A percentile compares a stretch with the other conserved stretches of the same genome.
Evolutionary conservation across 2,329 filamentous ascomycete species (phyloP).

Genomic region (Septoria linicola): DNA sequence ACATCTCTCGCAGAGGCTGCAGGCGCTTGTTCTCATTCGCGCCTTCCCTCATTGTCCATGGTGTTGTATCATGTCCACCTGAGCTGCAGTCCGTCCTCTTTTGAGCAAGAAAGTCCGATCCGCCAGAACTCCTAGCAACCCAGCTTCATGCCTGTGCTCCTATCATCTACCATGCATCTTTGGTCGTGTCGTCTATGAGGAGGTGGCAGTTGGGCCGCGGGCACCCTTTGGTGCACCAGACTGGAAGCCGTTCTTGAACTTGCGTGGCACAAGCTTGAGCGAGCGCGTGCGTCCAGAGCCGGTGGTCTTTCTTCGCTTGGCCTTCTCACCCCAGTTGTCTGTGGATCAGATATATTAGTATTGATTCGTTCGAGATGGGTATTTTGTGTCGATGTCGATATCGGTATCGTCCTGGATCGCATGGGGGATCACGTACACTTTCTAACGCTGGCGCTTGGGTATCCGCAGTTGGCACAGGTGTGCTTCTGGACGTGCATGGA

Average conservation of each 20-base stretch:
- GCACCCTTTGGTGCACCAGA: constrained; percentile 81
- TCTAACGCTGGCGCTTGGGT: constrained; percentile 93
- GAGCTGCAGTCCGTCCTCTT: constrained; percentile 15
- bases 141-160: constrained; percentile 22
- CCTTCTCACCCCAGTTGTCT: constrained; percentile 99
- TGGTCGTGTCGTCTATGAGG: constrained; percentile 8
- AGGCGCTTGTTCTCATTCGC: constrained; percentile 1
- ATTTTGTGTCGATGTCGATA: constrained; percentile 6
- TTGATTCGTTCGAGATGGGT: not conserved
- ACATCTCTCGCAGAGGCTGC: constrained; percentile 12
- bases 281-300: constrained; percentile 95
- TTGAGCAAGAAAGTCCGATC: constrained; percentile 11
- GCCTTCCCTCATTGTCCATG: constrained; percentile 12
- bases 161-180: constrained; percentile 19
- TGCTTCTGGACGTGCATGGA: constrained; percentile 99
- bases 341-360: constrained; percentile 32
- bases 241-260: constrained; percentile 98
- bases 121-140: constrained; percentile 27
- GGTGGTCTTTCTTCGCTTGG: constrained; percentile 99
- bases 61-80: not conserved
- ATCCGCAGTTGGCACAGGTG: constrained; percentile 93
- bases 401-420: constrained; percentile 3
- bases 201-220: constrained; percentile 52
- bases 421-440: constrained; percentile 75
- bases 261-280: constrained; percentile 86